Evolutionary conservation across 495 filamentous ascomycete genomes (phyloP).

Genomic region (Pyrenula massariospora): DNA sequence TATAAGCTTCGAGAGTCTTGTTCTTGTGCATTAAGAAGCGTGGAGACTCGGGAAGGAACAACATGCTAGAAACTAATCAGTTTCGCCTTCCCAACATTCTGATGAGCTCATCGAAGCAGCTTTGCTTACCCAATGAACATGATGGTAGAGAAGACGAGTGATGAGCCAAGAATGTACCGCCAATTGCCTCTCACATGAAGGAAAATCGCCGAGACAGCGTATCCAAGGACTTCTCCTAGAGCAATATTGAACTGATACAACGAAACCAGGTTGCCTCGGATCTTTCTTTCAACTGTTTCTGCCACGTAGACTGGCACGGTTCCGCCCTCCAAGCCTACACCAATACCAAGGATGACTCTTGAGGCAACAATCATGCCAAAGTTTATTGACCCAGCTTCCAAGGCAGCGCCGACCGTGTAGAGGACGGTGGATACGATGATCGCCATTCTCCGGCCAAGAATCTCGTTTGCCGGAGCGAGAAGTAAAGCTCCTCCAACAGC

Average conservation of each 20-base stretch:
- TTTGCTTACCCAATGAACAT: constrained; percentile 25
- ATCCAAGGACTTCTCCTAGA: constrained; percentile 49
- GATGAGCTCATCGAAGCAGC: too few relatives aligned
- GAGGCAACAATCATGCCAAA: constrained; percentile 50
- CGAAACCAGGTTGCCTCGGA: constrained; percentile 50
- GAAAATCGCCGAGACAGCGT: constrained; percentile 51
- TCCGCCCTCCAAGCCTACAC: constrained; percentile 49
- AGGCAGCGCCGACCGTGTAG: constrained; percentile 46
- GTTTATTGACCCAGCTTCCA: constrained; percentile 46
- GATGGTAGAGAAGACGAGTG: constrained; percentile 51
- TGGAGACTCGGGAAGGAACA: constrained; percentile 47
- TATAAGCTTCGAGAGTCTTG: constrained; percentile 33
- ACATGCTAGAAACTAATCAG: constrained; percentile 37
- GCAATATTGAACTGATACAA: constrained; percentile 55
- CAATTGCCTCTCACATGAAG: constrained; percentile 46
- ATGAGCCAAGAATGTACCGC: constrained; percentile 54
- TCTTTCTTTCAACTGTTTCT: constrained; percentile 33
- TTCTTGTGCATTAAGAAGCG: constrained; percentile 47
- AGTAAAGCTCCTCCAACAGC: constrained; percentile 48
- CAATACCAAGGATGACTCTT: constrained; percentile 46
- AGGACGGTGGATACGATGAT: constrained; percentile 47
- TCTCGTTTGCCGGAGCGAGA: constrained; percentile 45
- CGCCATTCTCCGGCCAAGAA: constrained; percentile 41
- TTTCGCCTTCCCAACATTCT: constrained; percentile 39
- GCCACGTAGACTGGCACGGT: constrained; percentile 48